A percentile compares a stretch with the other conserved stretches of the same genome.
These are phyloP conservation scores for Hibiscus tridactylites DNA, from an alignment of 345 rosid species.

Conservation along the genomic window DNA sequence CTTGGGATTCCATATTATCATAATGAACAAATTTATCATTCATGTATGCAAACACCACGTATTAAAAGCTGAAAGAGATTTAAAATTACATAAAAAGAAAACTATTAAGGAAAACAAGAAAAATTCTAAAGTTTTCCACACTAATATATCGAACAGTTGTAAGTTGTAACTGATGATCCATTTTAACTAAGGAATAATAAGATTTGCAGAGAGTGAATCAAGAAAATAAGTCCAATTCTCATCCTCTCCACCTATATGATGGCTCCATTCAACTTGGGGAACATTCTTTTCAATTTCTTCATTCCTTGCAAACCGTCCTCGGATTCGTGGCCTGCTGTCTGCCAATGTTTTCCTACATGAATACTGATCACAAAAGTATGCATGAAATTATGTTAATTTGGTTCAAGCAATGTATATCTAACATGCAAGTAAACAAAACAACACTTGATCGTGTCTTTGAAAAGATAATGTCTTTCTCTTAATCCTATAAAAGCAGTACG, in stretches of 20 bases:
- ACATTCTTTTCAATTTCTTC: conserved; percentile 49
- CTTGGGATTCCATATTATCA: background rate
- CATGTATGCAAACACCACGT: background rate
- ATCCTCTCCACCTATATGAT: conserved; percentile 25
- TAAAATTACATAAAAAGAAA: too few relatives aligned
- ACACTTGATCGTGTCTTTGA: background rate
- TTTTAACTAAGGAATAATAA: conserved; percentile 27
- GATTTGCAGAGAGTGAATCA: conserved; percentile 49
- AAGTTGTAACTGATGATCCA: background rate
- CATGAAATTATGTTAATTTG: background rate
- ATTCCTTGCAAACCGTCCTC: conserved; percentile 88
- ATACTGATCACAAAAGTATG: conserved; percentile 36
- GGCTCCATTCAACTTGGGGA: conserved; percentile 37
- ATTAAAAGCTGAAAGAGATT: background rate
- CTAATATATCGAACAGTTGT: background rate
- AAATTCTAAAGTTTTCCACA: conserved; percentile 6
- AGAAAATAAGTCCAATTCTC: conserved; percentile 65
- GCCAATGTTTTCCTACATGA: conserved; percentile 94
- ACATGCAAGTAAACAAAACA: background rate
- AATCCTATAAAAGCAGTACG: background rate
- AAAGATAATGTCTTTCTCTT: background rate
- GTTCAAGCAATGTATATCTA: background rate
- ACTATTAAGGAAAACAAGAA: conserved; percentile 2
- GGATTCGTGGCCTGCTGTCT: conserved; percentile 84
- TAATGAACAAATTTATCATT: background rate